phyloP scores from a whole-genome alignment of 208 protist genomes.

The Wallacemonas sp. region DNA sequence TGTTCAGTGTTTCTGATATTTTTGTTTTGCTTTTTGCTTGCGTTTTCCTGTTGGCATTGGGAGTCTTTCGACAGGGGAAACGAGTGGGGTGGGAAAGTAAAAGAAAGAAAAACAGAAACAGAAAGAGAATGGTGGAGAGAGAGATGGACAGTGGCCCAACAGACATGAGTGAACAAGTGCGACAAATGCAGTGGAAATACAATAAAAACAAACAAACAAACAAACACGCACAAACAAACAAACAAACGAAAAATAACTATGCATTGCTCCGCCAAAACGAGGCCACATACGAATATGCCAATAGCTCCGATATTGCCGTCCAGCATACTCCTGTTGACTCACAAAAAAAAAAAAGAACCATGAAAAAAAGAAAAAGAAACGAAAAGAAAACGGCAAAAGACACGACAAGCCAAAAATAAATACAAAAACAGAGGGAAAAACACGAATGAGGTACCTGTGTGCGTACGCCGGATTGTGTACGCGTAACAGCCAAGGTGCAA shows the following conservation, averaged over 20 bases:
- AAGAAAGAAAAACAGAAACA: constrained; percentile 22
- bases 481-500: too few species aligned
- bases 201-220: constrained; percentile 25
- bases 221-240: neutral
- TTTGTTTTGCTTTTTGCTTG: constrained; percentile 17
- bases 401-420: neutral
- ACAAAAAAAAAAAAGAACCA: constrained; percentile 22
- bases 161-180: too few species aligned
- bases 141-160: neutral
- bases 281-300: constrained; percentile 1
- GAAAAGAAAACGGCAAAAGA: constrained; percentile 1
- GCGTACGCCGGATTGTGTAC: too few species aligned
- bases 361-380: constrained; percentile 18
- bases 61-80: neutral
- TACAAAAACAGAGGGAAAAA: constrained; percentile 13
- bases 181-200: constrained; percentile 14
- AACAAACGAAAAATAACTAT: neutral
- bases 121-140: too few species aligned
- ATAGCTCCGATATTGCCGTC: too few species aligned
- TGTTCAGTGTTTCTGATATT: neutral
- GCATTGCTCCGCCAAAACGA: constrained; percentile 5
- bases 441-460: too few species aligned
- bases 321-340: too few species aligned
- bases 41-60: constrained; percentile 2
- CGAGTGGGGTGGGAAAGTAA: constrained; percentile 2